Evolutionary conservation across 768 basidiomycete genomes (phyloP), one percentile per base, ranked within the genome.

Genomic region (Candolleomyces eurysporus): DNA sequence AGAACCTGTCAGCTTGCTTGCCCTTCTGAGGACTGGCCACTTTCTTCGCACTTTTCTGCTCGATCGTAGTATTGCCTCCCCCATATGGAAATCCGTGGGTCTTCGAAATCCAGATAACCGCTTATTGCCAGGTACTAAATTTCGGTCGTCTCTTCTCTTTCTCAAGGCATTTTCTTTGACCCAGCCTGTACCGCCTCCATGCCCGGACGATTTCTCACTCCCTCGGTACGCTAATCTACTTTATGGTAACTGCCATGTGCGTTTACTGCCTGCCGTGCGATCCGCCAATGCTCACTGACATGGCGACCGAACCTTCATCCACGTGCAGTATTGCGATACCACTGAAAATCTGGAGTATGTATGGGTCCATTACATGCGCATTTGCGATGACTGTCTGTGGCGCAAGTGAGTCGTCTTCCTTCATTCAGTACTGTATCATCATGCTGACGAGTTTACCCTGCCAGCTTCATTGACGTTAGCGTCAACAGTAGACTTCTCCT

Each of bases 141-240:
- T 26, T 26, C 26, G 26, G 26, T 26, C 26, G 26, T 2, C 26
- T 26, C 2, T 2, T 26, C 26, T 26, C 26, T 26, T 26, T 26
- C 26, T 26, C 26, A 26, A 26, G 26, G 26, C 26, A 26, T 26
- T 26, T 26, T 26, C 26, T 26, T 26, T 26, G 26, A 26, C 26
- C 26, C 26, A 26, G 26, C 26, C 26, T 26, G 26, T 26, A 26
- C 13, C n/a, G n/a, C 43, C 43, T n/a, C 43, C 43, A 2, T 45
- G 43, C 43, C 43, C 43, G n/a, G 43, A 13, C 14, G 43, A n/a
- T 13, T n/a, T 45, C 43, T 14, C n/a, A 3, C 43, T 45, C 13
- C 43, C 43, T 14, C 14, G 14, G 14, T 45, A 45, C 4, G 43
- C 78, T 0, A 69, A 71, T n/a, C 64, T 79, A 19, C 51, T 78